Conservation (phyloP, 805 yeast species). For the Candida endomychidarum region DNA sequence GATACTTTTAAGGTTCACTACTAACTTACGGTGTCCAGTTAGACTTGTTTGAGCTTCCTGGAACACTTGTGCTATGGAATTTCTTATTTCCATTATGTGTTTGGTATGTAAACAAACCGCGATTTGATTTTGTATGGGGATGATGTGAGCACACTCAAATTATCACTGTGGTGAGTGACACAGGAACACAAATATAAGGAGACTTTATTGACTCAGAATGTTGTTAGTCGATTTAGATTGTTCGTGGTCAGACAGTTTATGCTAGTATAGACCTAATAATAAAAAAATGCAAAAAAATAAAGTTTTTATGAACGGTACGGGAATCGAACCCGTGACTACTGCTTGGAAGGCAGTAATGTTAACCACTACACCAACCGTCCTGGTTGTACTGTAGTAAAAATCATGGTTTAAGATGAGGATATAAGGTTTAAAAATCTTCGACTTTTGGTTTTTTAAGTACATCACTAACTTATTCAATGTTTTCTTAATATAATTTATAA, state of each 20-base stretch:
- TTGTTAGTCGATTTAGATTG: too few species aligned
- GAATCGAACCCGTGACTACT: slow-evolving; percentile 94
- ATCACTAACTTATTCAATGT: too few species aligned
- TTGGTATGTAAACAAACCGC: slow-evolving; percentile 1
- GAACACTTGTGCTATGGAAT: slow-evolving; percentile 64
- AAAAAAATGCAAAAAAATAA: slow-evolving; percentile 13
- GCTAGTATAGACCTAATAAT: background rate
- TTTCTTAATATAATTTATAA: too few species aligned
- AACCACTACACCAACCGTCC: slow-evolving; percentile 93
- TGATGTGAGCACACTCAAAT: background rate
- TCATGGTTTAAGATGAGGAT: background rate
- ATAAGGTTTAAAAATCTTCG: too few species aligned
- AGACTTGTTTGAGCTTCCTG: slow-evolving; percentile 75
- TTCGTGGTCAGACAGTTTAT: too few species aligned
- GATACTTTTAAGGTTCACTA: slow-evolving; percentile 58
- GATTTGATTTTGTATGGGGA: slow-evolving; percentile 1
- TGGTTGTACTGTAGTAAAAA: background rate
- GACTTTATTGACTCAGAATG: too few species aligned
- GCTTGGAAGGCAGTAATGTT: slow-evolving; percentile 94
- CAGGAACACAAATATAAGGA: too few species aligned
- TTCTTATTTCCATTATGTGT: slow-evolving; percentile 21
- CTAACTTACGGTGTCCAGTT: slow-evolving; percentile 76
- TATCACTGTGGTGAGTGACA: too few species aligned
- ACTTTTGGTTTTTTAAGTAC: too few species aligned
- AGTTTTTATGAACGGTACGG: slow-evolving; percentile 75